Evolutionary conservation across 192 early-diverging fungal genomes (phyloP).

Genomic region (Backusella australiensis): DNA sequence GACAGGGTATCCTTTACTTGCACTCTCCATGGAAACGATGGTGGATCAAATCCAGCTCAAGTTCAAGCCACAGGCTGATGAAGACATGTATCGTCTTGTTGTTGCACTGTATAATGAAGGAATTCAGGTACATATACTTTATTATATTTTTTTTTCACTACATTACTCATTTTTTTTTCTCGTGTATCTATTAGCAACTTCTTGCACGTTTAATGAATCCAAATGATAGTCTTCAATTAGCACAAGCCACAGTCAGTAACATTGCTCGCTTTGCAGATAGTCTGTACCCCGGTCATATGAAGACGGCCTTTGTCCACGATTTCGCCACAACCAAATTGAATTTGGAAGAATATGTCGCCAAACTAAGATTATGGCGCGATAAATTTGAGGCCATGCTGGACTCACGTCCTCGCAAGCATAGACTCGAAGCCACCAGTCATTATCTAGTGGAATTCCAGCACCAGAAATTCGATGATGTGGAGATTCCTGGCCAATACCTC

Average conservation of each 20-base stretch:
- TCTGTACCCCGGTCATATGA: slow-evolving; percentile 74
- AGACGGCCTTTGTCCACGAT: slow-evolving; percentile 84
- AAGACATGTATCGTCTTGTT: slow-evolving; percentile 96
- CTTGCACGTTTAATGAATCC: slow-evolving; percentile 56
- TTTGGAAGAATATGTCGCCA: slow-evolving; percentile 77
- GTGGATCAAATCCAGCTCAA: slow-evolving; percentile 94
- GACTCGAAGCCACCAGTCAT: slow-evolving; percentile 85
- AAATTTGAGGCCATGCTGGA: slow-evolving; percentile 86
- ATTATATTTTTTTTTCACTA: background rate
- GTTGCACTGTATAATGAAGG: slow-evolving; percentile 90
- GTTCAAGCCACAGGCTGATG: slow-evolving; percentile 92
- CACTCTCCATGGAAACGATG: slow-evolving; percentile 98
- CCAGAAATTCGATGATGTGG: slow-evolving; percentile 98
- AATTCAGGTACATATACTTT: slow-evolving; percentile 60
- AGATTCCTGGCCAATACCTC: slow-evolving; percentile 97
- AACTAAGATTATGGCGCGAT: slow-evolving; percentile 91
- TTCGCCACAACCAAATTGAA: slow-evolving; percentile 90
- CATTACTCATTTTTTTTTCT: background rate
- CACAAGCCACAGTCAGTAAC: slow-evolving; percentile 72
- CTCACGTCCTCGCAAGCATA: slow-evolving; percentile 74
- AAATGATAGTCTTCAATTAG: slow-evolving; percentile 61
- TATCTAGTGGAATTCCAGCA: slow-evolving; percentile 98
- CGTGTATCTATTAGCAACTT: slow-evolving; percentile 55
- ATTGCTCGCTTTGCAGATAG: slow-evolving; percentile 87
- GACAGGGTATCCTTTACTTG: slow-evolving; percentile 90